Evolutionary conservation across 139 green algal species (phyloP).

Genomic region (Closterium sp.): DNA sequence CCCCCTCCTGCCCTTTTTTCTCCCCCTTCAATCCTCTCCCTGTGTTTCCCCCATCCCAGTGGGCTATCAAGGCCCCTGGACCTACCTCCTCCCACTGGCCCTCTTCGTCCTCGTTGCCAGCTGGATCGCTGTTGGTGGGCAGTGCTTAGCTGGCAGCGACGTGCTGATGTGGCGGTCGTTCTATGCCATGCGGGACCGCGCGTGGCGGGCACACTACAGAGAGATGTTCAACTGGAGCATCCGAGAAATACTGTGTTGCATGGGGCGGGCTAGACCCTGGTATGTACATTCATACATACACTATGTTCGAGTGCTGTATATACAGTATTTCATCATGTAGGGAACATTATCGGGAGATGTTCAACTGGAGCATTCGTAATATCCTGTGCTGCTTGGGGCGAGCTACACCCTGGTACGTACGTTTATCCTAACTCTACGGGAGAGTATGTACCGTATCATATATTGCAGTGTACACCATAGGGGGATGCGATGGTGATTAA

Average conservation of each 20-base stretch:
- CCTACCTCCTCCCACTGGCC: slow-evolving; percentile 13
- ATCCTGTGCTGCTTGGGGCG: no score
- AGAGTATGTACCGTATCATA: no score
- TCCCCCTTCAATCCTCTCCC: neutral
- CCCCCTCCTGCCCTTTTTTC: neutral
- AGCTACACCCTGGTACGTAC: no score
- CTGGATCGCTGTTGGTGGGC: slow-evolving; percentile 8
- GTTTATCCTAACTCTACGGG: no score
- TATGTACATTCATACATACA: neutral
- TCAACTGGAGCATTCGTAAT: slow-evolving; percentile 28
- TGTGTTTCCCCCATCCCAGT: neutral
- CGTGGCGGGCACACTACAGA: slow-evolving; percentile 40
- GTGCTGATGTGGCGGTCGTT: slow-evolving; percentile 43
- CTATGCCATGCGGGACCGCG: slow-evolving; percentile 36
- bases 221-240: slow-evolving; percentile 47
- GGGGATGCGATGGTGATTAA: neutral
- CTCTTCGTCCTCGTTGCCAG: neutral
- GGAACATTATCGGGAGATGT: slow-evolving; percentile 40
- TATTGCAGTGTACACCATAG: slow-evolving; percentile 19
- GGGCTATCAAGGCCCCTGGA: neutral
- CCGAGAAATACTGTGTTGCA: slow-evolving; percentile 35
- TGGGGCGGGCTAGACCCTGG: slow-evolving; percentile 30
- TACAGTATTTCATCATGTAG: no score
- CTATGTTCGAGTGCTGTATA: no score
- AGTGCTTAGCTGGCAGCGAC: slow-evolving; percentile 27